Base-by-base conservation (phyloP, 768 basidiomycete species). In the Boletus subparvulus region DNA sequence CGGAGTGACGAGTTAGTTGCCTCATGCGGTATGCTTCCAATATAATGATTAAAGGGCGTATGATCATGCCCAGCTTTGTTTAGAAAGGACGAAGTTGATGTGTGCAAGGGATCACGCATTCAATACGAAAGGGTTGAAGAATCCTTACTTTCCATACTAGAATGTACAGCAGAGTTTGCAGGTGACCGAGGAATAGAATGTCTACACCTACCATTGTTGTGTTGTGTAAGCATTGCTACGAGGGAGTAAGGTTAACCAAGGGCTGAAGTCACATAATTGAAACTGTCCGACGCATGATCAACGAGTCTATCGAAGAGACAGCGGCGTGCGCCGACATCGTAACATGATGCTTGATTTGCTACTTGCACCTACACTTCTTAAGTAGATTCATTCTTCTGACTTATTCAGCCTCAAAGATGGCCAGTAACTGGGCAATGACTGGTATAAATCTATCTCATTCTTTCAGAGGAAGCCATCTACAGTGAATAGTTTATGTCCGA, bases 1-100 rank as follows among this genome's bases (percentile, higher is more conserved):
- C 66, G 86, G 84, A 0, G 65, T 83, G 14, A 67, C 60, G 7
- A 63, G 59, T 40, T 68, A 67, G 26, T 32, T n/a, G 8, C 3
- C 3, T 28, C 55, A 37, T 33, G 26, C 46, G 51, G 39, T 55
- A 47, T 47, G 39, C 24, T 36, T 41, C 26, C 37, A 13, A 46
- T 14, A 40, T 6, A 33, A 14, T 33, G 36, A n/a, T 40, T 13
- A 6, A 26, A 24, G 36, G 16, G 24, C 13, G 2, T 14, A 37
- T 46, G n/a, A 39, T 43, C 37, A 55, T 4, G 13, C 3, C 45
- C 14, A 19, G 16, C 36, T 26, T 39, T 39, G 10, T 35, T 47
- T 26, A 53, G 40, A 42, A n/a, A n/a, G 33, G 36, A 19, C 12
- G 17, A 19, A 2, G 36, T 26, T 10, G 48, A 36, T 9, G 14